A percentile compares a stretch with the other conserved stretches of the same genome.
phyloP scores from a whole-genome alignment of 345 rosid species.

The Noccaea caerulescens region DNA sequence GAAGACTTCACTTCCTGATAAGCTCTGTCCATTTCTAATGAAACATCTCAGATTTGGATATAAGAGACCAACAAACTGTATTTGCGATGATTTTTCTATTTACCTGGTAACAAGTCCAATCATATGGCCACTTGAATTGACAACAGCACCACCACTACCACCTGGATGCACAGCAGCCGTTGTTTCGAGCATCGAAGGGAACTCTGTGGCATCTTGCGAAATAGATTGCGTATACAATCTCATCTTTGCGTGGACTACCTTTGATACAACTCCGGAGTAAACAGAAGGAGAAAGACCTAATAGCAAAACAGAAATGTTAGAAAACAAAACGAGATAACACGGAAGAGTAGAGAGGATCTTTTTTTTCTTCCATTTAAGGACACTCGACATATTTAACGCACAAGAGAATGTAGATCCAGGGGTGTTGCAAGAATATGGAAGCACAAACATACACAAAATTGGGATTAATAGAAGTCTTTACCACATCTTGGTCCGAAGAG shows the following conservation, averaged over 20 bases:
- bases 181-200: conserved; percentile 93
- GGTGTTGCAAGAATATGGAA: conserved; percentile 17
- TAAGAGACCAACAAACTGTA: not conserved
- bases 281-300: conserved; percentile 80
- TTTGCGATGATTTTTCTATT: not conserved
- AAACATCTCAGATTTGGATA: not conserved
- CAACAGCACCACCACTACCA: conserved; percentile 93
- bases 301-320: conserved; percentile 26
- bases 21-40: not conserved
- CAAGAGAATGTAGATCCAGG: conserved; percentile 15
- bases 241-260: conserved; percentile 66
- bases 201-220: conserved; percentile 38
- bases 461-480: no score
- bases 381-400: not conserved
- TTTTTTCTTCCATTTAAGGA: conserved; percentile 7
- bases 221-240: conserved; percentile 43
- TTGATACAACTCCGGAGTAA: conserved; percentile 81
- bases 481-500: conserved; percentile 90
- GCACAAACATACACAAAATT: not conserved
- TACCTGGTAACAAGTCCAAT: conserved; percentile 95
- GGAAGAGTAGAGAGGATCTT: conserved; percentile 12
- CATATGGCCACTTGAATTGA: conserved; percentile 76
- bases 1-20: no score
- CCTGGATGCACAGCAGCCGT: conserved; percentile 97
- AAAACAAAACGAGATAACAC: conserved; percentile 8